Conservation (phyloP, 2,329 filamentous ascomycete species). For the Keithomyces neogunnii region DNA sequence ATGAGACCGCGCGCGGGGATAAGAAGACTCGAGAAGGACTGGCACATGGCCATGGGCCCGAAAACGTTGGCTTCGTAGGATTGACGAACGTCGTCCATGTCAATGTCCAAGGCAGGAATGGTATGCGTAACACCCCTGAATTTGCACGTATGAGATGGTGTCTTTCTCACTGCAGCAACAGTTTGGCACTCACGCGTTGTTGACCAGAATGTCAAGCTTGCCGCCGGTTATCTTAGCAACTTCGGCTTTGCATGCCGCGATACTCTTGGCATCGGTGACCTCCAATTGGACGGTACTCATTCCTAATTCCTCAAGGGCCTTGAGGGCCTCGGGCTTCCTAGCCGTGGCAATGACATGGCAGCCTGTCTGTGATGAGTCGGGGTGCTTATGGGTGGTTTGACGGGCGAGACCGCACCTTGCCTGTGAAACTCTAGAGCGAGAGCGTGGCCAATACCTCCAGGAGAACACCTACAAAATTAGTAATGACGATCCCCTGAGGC, state of each 20-base stretch:
- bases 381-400: not conserved
- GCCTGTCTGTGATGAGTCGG: conserved; percentile 10
- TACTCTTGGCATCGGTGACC: conserved; percentile 43
- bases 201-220: conserved; percentile 48
- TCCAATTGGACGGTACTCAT: conserved; percentile 44
- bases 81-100: conserved; percentile 41
- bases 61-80: conserved; percentile 52
- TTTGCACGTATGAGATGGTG: not conserved
- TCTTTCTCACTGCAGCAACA: not conserved
- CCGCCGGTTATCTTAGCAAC: conserved; percentile 41
- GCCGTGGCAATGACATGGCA: conserved; percentile 49
- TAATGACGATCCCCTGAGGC: not conserved
- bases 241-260: conserved; percentile 37
- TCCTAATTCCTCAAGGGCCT: conserved; percentile 34
- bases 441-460: conserved; percentile 49
- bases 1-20: conserved; percentile 42
- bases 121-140: conserved; percentile 41
- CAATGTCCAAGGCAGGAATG: conserved; percentile 42
- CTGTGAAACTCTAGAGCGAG: conserved; percentile 44
- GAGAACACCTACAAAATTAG: conserved; percentile 39
- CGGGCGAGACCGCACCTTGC: conserved; percentile 29
- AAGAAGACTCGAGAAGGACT: conserved; percentile 40
- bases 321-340: conserved; percentile 38
- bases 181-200: conserved; percentile 41
- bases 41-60: conserved; percentile 46